Evolutionary conservation across 345 rosid species (phyloP).

Genomic region (Lagerstroemia speciosa): DNA sequence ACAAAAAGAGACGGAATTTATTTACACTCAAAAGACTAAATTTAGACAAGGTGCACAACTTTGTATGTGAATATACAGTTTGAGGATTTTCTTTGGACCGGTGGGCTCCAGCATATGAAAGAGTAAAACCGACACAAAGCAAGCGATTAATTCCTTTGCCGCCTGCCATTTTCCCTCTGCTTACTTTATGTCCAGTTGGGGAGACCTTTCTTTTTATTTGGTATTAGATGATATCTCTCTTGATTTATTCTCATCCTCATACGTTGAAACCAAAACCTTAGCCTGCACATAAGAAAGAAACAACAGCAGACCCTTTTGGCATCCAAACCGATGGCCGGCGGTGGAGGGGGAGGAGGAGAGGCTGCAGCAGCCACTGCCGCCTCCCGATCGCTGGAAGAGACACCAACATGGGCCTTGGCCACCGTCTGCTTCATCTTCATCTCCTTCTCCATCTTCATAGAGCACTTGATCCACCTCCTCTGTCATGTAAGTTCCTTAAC

Average conservation of each 20-base stretch:
- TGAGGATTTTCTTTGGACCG: too few relatives aligned
- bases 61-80: too few relatives aligned
- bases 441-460: constrained; percentile 41
- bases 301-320: not conserved
- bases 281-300: not conserved
- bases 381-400: constrained; percentile 39
- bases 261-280: not conserved
- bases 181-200: not conserved
- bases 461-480: constrained; percentile 49
- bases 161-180: not conserved
- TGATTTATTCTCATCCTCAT: not conserved
- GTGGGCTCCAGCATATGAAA: too few relatives aligned
- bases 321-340: constrained; percentile 5
- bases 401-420: constrained; percentile 83
- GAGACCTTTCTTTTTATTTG: not conserved
- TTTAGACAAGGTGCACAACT: too few relatives aligned
- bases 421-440: constrained; percentile 56
- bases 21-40: too few relatives aligned
- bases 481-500: constrained; percentile 26
- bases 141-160: not conserved
- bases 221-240: not conserved
- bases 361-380: too few relatives aligned
- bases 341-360: constrained; percentile 6
- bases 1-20: too few relatives aligned
- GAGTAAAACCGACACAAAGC: not conserved